Percentiles rank a stretch among this genome's conserved stretches.
phyloP scores from a whole-genome alignment of 768 basidiomycete species.

The Paxillus involutus region DNA sequence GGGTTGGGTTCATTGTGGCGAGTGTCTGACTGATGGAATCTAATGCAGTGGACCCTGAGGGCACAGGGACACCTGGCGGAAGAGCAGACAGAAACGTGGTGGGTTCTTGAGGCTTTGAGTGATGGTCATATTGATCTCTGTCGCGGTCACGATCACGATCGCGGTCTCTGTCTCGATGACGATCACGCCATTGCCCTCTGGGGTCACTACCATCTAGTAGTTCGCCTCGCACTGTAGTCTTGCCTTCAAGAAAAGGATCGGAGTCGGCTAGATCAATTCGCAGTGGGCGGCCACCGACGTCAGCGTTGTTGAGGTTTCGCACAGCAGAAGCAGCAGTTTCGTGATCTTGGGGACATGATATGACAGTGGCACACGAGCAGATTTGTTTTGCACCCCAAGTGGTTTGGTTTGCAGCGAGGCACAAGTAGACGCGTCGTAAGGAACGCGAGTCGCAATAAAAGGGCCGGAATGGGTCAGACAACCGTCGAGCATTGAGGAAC shows the following conservation, averaged over 20 bases:
- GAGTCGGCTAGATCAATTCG: slow-evolving; percentile 95
- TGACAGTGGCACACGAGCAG: slow-evolving; percentile 13
- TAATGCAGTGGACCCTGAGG: slow-evolving; percentile 67
- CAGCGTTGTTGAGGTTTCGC: slow-evolving; percentile 90
- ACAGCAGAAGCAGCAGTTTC: slow-evolving; percentile 96
- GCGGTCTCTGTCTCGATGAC: slow-evolving; percentile 54
- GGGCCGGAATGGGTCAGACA: slow-evolving; percentile 40
- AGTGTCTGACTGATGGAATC: slow-evolving; percentile 87
- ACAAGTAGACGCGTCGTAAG: slow-evolving; percentile 4
- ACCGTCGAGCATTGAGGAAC: slow-evolving; percentile 19
- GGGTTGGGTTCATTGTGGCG: slow-evolving; percentile 77
- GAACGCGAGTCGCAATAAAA: slow-evolving; percentile 12
- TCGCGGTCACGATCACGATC: slow-evolving; percentile 56
- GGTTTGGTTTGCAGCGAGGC: slow-evolving; percentile 3
- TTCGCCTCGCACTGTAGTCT: slow-evolving; percentile 85
- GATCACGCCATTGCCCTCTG: slow-evolving; percentile 40
- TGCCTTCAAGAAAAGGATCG: slow-evolving; percentile 88
- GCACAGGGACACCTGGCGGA: slow-evolving; percentile 75
- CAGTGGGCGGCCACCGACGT: slow-evolving; percentile 89
- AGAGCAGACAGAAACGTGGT: slow-evolving; percentile 61
- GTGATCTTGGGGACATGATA: slow-evolving; percentile 60
- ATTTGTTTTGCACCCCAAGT: background rate
- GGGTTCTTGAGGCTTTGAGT: slow-evolving; percentile 36
- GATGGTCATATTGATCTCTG: slow-evolving; percentile 32
- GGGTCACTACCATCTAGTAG: slow-evolving; percentile 62